These are phyloP conservation scores for Nepenthes mirabilis DNA, from an alignment of 148 eudicot genomes.

Conservation along the genomic window DNA sequence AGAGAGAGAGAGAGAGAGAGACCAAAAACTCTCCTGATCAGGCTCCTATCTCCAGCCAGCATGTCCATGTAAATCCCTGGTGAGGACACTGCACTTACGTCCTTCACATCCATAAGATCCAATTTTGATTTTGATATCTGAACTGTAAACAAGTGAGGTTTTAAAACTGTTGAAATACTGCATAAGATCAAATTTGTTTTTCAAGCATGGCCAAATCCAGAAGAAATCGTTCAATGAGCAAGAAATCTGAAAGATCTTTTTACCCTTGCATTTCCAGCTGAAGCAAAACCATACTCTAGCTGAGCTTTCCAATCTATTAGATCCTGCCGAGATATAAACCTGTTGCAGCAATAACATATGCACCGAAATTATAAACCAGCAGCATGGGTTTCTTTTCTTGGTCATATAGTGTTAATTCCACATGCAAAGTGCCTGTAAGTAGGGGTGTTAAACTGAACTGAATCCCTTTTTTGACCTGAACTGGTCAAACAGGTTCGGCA, in stretches of 20 bases:
- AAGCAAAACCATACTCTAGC: slow-evolving; percentile 56
- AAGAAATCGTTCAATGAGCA: slow-evolving; percentile 1
- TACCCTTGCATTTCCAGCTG: slow-evolving; percentile 61
- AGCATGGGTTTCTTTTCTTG: background rate
- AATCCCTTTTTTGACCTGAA: too few species aligned
- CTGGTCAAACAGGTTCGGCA: too few species aligned
- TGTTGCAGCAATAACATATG: slow-evolving; percentile 15
- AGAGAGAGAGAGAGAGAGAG: slow-evolving; percentile 11
- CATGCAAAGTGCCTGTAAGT: too few species aligned
- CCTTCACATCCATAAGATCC: slow-evolving; percentile 71
- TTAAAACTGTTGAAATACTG: slow-evolving; percentile 10
- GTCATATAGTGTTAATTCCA: too few species aligned
- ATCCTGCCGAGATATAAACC: slow-evolving; percentile 64
- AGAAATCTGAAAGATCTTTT: slow-evolving; percentile 3
- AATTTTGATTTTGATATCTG: slow-evolving; percentile 78
- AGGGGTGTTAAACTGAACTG: too few species aligned
- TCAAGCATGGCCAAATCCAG: background rate
- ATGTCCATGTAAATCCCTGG: slow-evolving; percentile 55
- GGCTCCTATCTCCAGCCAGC: slow-evolving; percentile 65
- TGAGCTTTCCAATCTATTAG: slow-evolving; percentile 86
- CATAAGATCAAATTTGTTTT: background rate
- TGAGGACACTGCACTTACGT: slow-evolving; percentile 34
- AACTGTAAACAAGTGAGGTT: slow-evolving; percentile 82
- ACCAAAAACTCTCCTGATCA: slow-evolving; percentile 86
- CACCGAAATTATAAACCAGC: background rate